Conservation (phyloP, 345 rosid genomes). For the Limnanthes douglasii region DNA sequence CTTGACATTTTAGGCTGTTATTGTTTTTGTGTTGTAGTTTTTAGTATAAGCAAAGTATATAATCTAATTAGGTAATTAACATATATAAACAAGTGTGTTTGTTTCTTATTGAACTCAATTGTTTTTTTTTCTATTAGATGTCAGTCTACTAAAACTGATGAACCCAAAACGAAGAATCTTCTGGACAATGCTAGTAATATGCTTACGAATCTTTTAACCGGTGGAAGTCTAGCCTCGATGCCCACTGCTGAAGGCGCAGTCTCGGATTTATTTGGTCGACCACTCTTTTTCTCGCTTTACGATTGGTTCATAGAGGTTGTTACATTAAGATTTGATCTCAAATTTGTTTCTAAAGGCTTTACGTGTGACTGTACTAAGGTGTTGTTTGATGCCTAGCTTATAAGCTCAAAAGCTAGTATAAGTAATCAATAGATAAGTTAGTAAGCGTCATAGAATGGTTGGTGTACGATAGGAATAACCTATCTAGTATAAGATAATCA, state of each 20-base stretch:
- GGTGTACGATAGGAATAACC: no score
- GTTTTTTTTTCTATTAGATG: no score
- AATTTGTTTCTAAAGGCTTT: neutral
- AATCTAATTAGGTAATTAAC: no score
- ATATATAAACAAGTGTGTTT: no score
- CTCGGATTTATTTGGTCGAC: constrained; percentile 74
- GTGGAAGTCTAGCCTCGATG: constrained; percentile 69
- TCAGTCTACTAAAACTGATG: constrained; percentile 40
- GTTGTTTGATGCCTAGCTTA: neutral
- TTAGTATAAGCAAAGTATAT: no score
- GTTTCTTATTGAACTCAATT: no score
- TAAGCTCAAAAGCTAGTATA: no score
- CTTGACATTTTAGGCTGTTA: no score
- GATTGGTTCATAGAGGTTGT: constrained; percentile 91
- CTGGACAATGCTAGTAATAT: constrained; percentile 83
- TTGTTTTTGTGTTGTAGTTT: no score
- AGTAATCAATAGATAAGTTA: no score
- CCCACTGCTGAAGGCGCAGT: constrained; percentile 90
- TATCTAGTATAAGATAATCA: no score
- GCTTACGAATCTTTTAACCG: constrained; percentile 67
- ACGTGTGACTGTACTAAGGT: neutral
- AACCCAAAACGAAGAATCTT: constrained; percentile 36
- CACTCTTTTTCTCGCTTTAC: constrained; percentile 69
- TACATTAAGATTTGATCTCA: neutral
- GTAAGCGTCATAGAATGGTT: no score